These are phyloP conservation scores for Aspergillus ochraceus DNA, from an alignment of 2,329 filamentous ascomycete genomes.

Conservation along the genomic window DNA sequence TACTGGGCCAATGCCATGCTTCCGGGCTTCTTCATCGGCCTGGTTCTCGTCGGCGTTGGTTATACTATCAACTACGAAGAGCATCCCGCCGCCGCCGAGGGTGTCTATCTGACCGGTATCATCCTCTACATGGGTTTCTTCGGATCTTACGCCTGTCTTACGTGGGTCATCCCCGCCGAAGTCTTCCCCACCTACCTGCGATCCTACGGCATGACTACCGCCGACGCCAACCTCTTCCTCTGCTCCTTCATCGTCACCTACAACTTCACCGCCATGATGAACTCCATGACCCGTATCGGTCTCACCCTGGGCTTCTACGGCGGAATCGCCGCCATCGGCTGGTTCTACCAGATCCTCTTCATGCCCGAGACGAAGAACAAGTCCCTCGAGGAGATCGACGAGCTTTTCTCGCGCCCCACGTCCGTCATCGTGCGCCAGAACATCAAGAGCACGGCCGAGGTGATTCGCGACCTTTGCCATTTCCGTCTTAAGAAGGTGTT, in stretches of 20 bases:
- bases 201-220: slow-evolving; percentile 72
- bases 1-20: slow-evolving; percentile 75
- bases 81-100: slow-evolving; percentile 53
- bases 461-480: slow-evolving; percentile 46
- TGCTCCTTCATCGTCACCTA: slow-evolving; percentile 73
- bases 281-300: slow-evolving; percentile 65
- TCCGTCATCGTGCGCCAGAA: slow-evolving; percentile 63
- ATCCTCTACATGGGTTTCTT: slow-evolving; percentile 68
- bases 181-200: slow-evolving; percentile 72
- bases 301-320: slow-evolving; percentile 71
- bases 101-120: slow-evolving; percentile 63
- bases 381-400: slow-evolving; percentile 70
- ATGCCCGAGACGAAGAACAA: slow-evolving; percentile 75
- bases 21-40: slow-evolving; percentile 69
- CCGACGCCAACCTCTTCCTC: slow-evolving; percentile 67
- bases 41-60: slow-evolving; percentile 64
- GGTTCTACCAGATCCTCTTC: slow-evolving; percentile 71
- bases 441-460: slow-evolving; percentile 44
- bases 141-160: slow-evolving; percentile 63
- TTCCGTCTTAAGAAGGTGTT: slow-evolving; percentile 52
- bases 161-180: slow-evolving; percentile 67
- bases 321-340: slow-evolving; percentile 68
- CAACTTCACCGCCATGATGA: slow-evolving; percentile 71
- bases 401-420: slow-evolving; percentile 65
- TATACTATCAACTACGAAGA: slow-evolving; percentile 57